phyloP scores from a whole-genome alignment of 2,329 filamentous ascomycete genomes.

The Calonectria naviculata region DNA sequence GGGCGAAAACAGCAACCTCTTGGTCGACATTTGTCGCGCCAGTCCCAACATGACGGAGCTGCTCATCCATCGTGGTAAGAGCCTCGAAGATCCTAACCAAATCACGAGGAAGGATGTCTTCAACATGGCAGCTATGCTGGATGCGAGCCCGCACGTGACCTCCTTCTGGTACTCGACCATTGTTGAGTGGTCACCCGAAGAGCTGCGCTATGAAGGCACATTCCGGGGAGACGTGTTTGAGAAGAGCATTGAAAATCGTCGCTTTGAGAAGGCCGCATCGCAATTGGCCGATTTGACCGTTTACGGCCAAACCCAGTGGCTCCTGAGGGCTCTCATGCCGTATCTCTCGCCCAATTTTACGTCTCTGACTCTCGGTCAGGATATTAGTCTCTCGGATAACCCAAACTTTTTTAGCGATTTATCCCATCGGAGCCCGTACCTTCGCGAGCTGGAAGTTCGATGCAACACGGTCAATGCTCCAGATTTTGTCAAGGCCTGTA shows the following conservation, averaged over 20 bases:
- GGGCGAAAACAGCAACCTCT: background rate
- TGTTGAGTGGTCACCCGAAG: background rate
- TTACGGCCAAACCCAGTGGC: background rate
- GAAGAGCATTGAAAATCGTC: background rate
- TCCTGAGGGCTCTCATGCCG: background rate
- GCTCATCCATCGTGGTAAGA: constrained; percentile 3
- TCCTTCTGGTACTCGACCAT: constrained; percentile 7
- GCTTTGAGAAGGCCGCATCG: background rate
- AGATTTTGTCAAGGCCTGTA: constrained; percentile 6
- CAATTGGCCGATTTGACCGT: background rate
- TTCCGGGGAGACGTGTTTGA: background rate
- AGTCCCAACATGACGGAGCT: constrained; percentile 23
- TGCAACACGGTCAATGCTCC: background rate
- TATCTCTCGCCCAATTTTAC: background rate
- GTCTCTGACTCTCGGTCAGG: background rate
- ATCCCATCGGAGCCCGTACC: background rate
- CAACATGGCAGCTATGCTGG: constrained; percentile 16
- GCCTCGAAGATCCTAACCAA: background rate
- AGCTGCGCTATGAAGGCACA: background rate
- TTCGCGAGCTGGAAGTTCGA: constrained; percentile 2
- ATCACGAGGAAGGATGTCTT: background rate
- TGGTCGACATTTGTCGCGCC: background rate
- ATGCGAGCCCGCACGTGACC: constrained; percentile 15
- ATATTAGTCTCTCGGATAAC: background rate
- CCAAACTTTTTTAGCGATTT: background rate